These are phyloP conservation scores for Ophiostoma sp. DNA, from an alignment of 2,329 filamentous ascomycete species.

Conservation along the genomic window DNA sequence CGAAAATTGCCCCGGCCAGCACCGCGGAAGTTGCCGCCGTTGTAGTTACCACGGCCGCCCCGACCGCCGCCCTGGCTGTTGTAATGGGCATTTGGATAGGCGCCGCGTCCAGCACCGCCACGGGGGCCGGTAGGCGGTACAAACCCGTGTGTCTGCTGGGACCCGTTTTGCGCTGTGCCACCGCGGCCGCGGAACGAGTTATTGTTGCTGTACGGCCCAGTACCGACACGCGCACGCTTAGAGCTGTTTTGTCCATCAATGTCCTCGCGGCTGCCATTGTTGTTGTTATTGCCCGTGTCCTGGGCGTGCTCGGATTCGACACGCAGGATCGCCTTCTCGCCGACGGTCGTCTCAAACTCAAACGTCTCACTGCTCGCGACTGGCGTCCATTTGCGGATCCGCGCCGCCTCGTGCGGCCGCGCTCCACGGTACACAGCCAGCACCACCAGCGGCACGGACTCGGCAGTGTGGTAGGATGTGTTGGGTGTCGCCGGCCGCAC, in stretches of 20 bases:
- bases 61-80: conserved; percentile 19
- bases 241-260: neutral
- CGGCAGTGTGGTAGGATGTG: conserved; percentile 69
- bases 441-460: conserved; percentile 71
- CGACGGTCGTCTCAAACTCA: conserved; percentile 75
- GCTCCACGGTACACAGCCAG: conserved; percentile 72
- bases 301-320: conserved; percentile 63
- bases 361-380: conserved; percentile 65
- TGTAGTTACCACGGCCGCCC: conserved; percentile 14
- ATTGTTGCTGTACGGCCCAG: neutral
- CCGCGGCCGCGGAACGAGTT: conserved; percentile 2
- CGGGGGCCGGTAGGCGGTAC: conserved; percentile 14
- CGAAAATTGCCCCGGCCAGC: neutral
- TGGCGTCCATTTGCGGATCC: conserved; percentile 79
- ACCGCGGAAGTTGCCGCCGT: conserved; percentile 2
- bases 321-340: conserved; percentile 77
- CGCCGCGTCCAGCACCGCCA: conserved; percentile 20
- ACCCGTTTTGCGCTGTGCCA: conserved; percentile 11
- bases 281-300: neutral
- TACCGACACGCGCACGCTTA: conserved; percentile 11
- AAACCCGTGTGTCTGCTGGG: conserved; percentile 15
- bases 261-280: neutral
- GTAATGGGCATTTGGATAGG: conserved; percentile 18
- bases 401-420: conserved; percentile 71
- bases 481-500: conserved; percentile 63